Conservation (phyloP, 2,329 filamentous ascomycete genomes). For the Sclerotinia trifoliorum region DNA sequence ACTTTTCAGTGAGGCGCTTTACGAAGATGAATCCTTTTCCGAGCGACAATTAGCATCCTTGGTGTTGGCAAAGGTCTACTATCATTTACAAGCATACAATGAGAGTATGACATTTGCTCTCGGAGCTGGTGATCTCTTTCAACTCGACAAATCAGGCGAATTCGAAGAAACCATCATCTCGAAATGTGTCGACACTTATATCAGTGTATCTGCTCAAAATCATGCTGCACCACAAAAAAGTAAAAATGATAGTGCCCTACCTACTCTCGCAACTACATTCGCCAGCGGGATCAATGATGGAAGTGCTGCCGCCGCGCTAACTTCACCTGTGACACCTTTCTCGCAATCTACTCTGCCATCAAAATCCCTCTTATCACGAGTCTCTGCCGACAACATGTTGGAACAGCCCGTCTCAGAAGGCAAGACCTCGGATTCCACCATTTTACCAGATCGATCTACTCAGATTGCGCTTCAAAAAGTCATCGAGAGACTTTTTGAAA, state of each 20-base stretch:
- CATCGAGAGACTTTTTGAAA: constrained; percentile 87
- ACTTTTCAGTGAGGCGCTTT: constrained; percentile 78
- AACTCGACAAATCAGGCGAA: constrained; percentile 85
- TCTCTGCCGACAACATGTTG: constrained; percentile 63
- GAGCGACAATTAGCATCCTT: constrained; percentile 92
- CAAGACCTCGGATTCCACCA: constrained; percentile 36
- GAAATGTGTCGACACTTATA: constrained; percentile 97
- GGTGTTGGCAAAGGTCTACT: constrained; percentile 96
- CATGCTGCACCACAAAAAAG: constrained; percentile 52
- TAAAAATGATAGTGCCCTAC: constrained; percentile 50
- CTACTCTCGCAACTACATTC: constrained; percentile 72
- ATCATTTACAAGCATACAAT: constrained; percentile 97
- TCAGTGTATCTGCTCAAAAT: constrained; percentile 67
- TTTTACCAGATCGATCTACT: constrained; percentile 63
- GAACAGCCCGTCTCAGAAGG: constrained; percentile 47
- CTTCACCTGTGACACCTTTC: constrained; percentile 91
- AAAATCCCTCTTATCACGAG: constrained; percentile 89
- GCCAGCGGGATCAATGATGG: constrained; percentile 64
- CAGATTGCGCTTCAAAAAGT: constrained; percentile 78
- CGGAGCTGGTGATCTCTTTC: constrained; percentile 90
- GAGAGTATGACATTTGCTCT: constrained; percentile 99
- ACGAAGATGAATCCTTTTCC: constrained; percentile 93
- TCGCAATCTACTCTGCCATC: constrained; percentile 90
- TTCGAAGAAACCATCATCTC: constrained; percentile 99
- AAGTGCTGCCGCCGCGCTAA: constrained; percentile 57